Conservation (phyloP, 345 rosid species). For the Boechera stricta region DNA sequence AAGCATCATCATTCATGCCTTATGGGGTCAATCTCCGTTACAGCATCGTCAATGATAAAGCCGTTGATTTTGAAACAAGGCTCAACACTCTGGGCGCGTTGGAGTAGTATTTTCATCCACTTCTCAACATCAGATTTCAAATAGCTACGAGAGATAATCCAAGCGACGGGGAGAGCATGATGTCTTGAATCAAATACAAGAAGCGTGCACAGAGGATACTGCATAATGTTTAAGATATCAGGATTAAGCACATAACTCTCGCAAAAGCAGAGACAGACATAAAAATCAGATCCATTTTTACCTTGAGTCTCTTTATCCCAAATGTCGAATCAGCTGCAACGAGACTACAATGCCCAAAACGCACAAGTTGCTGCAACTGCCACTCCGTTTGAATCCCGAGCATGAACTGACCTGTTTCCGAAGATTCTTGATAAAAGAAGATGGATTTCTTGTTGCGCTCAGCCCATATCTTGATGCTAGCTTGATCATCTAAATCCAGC, state of each 20-base stretch:
- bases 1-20: conserved; percentile 51
- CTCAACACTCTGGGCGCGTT: conserved; percentile 64
- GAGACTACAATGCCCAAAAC: conserved; percentile 85
- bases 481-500: conserved; percentile 91
- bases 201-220: conserved; percentile 89
- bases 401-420: conserved; percentile 74
- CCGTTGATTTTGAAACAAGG: conserved; percentile 80
- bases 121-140: conserved; percentile 84
- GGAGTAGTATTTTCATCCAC: conserved; percentile 84
- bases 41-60: conserved; percentile 88
- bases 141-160: conserved; percentile 86
- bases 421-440: conserved; percentile 83
- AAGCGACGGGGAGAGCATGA: conserved; percentile 90
- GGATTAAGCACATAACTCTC: conserved; percentile 19
- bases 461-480: conserved; percentile 85
- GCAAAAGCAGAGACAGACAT: neutral
- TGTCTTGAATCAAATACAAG: conserved; percentile 95
- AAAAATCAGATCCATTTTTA: conserved; percentile 27
- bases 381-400: conserved; percentile 96
- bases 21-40: conserved; percentile 85
- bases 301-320: conserved; percentile 92
- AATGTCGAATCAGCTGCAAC: conserved; percentile 88
- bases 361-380: conserved; percentile 90
- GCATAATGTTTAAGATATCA: conserved; percentile 42
- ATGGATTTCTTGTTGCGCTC: conserved; percentile 88